phyloP scores from a whole-genome alignment of 192 early-diverging fungal species.

The Dissophora globulifera region DNA sequence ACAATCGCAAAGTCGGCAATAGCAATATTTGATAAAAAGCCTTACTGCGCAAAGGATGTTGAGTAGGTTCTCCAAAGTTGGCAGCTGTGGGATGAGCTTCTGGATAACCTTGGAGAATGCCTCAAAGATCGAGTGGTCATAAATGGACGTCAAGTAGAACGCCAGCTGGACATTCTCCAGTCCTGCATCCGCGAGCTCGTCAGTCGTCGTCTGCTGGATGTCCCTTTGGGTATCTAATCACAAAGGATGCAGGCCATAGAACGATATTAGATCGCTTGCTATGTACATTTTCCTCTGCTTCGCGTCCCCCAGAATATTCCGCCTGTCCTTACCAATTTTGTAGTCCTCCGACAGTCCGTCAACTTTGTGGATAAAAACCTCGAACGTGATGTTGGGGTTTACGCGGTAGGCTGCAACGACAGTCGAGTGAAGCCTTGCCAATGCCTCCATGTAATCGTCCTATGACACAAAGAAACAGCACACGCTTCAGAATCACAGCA shows the following conservation, averaged over 20 bases:
- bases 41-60: conserved; percentile 93
- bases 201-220: conserved; percentile 90
- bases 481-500: neutral
- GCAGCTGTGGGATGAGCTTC: conserved; percentile 85
- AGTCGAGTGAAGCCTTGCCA: conserved; percentile 77
- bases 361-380: conserved; percentile 97
- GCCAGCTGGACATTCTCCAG: conserved; percentile 80
- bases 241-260: neutral
- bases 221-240: conserved; percentile 88
- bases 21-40: too few relatives aligned
- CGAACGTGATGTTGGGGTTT: conserved; percentile 88
- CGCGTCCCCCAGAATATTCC: too few relatives aligned
- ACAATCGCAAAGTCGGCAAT: too few relatives aligned
- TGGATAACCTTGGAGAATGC: conserved; percentile 95
- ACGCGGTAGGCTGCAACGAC: conserved; percentile 79
- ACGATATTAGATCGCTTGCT: neutral
- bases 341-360: conserved; percentile 96
- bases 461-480: conserved; percentile 10
- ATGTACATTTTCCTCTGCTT: neutral
- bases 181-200: conserved; percentile 83
- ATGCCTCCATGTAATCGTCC: conserved; percentile 87
- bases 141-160: conserved; percentile 94
- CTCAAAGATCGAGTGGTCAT: conserved; percentile 94
- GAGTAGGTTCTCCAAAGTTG: conserved; percentile 88
- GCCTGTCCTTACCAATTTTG: conserved; percentile 77